A percentile compares a stretch with the other conserved stretches of the same genome.
Evolutionary conservation across 495 filamentous ascomycete genomes (phyloP).

Genomic region (Schizothecium vesticola): DNA sequence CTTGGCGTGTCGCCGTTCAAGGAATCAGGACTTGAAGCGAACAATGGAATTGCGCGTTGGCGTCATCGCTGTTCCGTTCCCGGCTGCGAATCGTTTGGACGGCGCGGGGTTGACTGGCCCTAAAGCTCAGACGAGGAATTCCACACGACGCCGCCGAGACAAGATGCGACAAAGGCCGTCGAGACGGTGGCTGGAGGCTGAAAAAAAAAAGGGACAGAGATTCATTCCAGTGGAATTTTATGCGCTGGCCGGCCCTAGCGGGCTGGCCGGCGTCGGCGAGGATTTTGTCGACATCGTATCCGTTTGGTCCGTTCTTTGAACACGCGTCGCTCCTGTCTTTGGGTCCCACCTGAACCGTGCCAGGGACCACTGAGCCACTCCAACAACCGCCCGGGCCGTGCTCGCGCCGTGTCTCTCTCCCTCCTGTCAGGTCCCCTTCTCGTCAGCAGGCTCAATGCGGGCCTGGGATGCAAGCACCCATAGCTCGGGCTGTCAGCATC

Average conservation of each 20-base stretch:
- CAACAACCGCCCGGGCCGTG: background rate
- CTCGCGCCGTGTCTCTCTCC: background rate
- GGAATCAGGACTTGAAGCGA: background rate
- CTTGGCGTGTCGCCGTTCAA: background rate
- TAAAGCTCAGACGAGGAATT: background rate
- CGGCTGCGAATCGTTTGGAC: background rate
- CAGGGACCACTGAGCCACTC: background rate
- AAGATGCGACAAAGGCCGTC: background rate
- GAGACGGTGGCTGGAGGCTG: background rate
- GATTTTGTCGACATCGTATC: background rate
- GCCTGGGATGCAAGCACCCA: conserved; percentile 11
- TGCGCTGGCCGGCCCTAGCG: background rate
- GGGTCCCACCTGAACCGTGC: background rate
- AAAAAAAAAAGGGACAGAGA: background rate
- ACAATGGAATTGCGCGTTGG: background rate
- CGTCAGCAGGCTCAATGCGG: conserved; percentile 27
- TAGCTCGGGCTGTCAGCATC: conserved; percentile 2
- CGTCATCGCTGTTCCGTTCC: background rate
- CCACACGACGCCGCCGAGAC: background rate
- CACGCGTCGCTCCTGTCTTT: background rate
- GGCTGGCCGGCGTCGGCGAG: background rate
- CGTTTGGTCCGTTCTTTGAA: background rate
- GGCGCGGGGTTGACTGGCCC: background rate
- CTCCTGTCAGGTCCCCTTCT: background rate
- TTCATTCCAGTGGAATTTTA: background rate